Evolutionary conservation across 148 eudicot species (phyloP).

Genomic region (Vaccinium macrocarpon): DNA sequence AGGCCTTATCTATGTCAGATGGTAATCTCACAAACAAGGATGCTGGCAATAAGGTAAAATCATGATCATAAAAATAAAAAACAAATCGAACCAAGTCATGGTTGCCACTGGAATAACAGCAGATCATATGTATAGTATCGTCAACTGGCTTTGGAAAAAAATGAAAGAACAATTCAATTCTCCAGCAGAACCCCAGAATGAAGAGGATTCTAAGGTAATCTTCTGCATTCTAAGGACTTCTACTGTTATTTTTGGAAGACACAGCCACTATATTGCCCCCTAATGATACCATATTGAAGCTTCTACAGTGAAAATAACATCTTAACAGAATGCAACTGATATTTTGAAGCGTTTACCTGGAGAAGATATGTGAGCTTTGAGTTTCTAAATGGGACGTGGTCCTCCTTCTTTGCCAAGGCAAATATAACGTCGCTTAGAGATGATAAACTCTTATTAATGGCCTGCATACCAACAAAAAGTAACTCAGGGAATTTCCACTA

Average conservation of each 20-base stretch:
- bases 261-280: neutral
- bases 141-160: neutral
- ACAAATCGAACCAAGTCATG: neutral
- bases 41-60: neutral
- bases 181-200: neutral
- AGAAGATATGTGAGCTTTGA: slow-evolving; percentile 96
- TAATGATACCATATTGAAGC: neutral
- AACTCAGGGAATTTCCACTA: neutral
- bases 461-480: slow-evolving; percentile 33
- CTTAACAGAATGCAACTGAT: neutral
- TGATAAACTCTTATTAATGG: slow-evolving; percentile 90
- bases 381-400: slow-evolving; percentile 89
- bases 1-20: neutral
- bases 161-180: neutral
- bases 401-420: slow-evolving; percentile 87
- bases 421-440: slow-evolving; percentile 90
- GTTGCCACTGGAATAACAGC: neutral
- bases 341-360: slow-evolving; percentile 52
- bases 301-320: neutral
- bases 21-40: neutral
- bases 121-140: neutral
- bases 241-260: neutral
- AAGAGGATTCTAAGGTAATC: neutral
- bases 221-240: neutral
- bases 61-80: neutral